phyloP scores from a whole-genome alignment of 2,329 filamentous ascomycete species.

The Bipolaris victoriae region DNA sequence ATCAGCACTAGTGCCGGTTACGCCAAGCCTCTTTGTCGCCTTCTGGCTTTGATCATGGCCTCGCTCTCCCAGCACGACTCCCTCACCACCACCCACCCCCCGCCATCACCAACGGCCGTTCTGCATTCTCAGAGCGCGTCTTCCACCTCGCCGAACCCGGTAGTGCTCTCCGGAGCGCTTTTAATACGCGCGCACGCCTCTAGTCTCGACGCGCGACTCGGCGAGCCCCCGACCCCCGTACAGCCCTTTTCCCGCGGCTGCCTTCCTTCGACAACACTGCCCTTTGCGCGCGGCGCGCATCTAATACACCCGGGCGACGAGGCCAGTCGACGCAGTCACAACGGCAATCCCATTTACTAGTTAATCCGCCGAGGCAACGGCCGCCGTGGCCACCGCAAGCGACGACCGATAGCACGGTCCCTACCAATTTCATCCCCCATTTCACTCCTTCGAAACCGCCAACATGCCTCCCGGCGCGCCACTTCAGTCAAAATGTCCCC shows the following conservation, averaged over 20 bases:
- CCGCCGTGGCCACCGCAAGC: conserved; percentile 40
- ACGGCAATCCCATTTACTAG: conserved; percentile 23
- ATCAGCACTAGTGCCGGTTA: conserved; percentile 16
- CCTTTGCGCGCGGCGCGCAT: conserved; percentile 45
- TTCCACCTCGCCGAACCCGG: conserved; percentile 29
- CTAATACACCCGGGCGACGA: conserved; percentile 19
- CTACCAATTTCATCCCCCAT: conserved; percentile 14
- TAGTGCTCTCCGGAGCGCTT: conserved; percentile 36
- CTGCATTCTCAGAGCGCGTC: conserved; percentile 46
- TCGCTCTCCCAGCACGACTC: conserved; percentile 26
- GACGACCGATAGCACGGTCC: conserved; percentile 25
- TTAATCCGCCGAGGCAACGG: conserved; percentile 33
- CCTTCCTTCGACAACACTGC: conserved; percentile 38
- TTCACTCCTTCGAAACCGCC: conserved; percentile 25
- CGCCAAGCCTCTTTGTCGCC: conserved; percentile 20
- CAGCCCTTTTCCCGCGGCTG: conserved; percentile 37
- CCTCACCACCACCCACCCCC: conserved; percentile 35
- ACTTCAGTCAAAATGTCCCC: conserved; percentile 70
- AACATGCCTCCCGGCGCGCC: conserved; percentile 86
- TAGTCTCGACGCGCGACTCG: conserved; percentile 30
- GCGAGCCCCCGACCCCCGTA: conserved; percentile 37
- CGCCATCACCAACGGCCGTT: conserved; percentile 41
- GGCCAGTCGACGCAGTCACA: conserved; percentile 25
- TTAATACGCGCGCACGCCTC: conserved; percentile 31
- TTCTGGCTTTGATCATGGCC: conserved; percentile 20